Base-by-base conservation (phyloP, 2,329 filamentous ascomycete species). In the Ophiocordyceps camponoti-rufipedis region DNA sequence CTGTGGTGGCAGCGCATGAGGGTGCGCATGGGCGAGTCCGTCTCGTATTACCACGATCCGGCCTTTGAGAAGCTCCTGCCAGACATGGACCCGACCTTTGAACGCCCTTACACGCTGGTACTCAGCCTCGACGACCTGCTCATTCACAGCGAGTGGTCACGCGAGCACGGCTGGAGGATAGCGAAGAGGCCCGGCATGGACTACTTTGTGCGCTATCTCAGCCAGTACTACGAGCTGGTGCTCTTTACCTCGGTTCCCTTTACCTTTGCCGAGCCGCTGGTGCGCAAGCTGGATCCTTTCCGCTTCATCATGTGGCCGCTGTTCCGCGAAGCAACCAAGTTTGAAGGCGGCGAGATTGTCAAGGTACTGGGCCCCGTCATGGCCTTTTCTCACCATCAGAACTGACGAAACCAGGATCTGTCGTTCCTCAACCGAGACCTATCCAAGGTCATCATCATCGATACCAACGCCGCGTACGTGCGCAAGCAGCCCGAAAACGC, bases 221-320 rank as follows among this genome's bases (percentile, higher is more conserved):
- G 85, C 64, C 88, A 95, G 63, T 96, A 98, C 72, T 98, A 95
- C 60, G 91, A 98, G 63, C 72, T 98, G 46, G 91, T 96, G 45
- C 78, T 98, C 51, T 98, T 96, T 68, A 98, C 91, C 31, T 85
- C 77, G 38, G 81, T 91, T 42, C 87, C 89, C 1, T 85, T 80
- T 57, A 82, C 85, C 59, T n/a, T 19, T 10, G 89, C 80, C 28
- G 87, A 95, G 54, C 85, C 86, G 23, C 74, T 98, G 44, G 77
- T 95, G 52, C 80, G 85, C 56, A 98, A 98, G 65, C 71, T 98
- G 48, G 91, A 98, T 59, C 91, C 89, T 33, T 96, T 84, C 71
- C 85, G 82, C 56, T 86, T 96, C 61, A 87, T 96, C 61, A 82
- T 88, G 67, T 96, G 87, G 83, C 87, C 88, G 2, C 69, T 98